Evolutionary conservation across 2,329 filamentous ascomycete genomes (phyloP).

Genomic region (Colletotrichum eremochloae): DNA sequence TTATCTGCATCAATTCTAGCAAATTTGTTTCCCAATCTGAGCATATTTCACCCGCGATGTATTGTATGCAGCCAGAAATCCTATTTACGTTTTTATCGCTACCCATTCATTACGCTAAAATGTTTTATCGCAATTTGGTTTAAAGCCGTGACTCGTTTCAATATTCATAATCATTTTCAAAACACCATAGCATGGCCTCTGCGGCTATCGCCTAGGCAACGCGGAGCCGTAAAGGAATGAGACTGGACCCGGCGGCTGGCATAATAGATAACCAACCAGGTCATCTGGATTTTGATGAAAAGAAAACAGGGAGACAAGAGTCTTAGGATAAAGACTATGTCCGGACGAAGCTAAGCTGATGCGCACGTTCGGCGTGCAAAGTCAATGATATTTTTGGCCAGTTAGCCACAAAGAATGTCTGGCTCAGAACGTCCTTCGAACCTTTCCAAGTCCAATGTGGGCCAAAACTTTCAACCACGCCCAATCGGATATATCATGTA

Average conservation of each 20-base stretch:
- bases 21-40: background rate
- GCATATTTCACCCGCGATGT: background rate
- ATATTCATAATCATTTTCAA: background rate
- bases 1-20: slow-evolving; percentile 1
- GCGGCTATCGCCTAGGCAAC: background rate
- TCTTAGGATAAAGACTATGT: slow-evolving; percentile 1
- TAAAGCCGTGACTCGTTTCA: too few relatives aligned
- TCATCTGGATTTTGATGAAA: background rate
- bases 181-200: background rate
- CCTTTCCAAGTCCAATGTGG: slow-evolving; percentile 19
- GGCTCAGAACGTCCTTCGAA: slow-evolving; percentile 17
- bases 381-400: slow-evolving; percentile 15
- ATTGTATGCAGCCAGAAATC: background rate
- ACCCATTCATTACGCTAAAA: too few relatives aligned
- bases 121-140: background rate
- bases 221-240: background rate
- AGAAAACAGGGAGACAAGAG: slow-evolving; percentile 16
- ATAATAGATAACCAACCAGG: background rate
- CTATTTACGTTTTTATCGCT: background rate
- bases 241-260: background rate
- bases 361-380: slow-evolving; percentile 16
- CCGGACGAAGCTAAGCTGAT: slow-evolving; percentile 31
- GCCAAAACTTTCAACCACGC: slow-evolving; percentile 6
- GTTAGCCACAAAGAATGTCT: background rate
- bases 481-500: slow-evolving; percentile 6